Evolutionary conservation across 257 asterid genomes (phyloP).

Genomic region (Parsonsia alboflavescens): DNA sequence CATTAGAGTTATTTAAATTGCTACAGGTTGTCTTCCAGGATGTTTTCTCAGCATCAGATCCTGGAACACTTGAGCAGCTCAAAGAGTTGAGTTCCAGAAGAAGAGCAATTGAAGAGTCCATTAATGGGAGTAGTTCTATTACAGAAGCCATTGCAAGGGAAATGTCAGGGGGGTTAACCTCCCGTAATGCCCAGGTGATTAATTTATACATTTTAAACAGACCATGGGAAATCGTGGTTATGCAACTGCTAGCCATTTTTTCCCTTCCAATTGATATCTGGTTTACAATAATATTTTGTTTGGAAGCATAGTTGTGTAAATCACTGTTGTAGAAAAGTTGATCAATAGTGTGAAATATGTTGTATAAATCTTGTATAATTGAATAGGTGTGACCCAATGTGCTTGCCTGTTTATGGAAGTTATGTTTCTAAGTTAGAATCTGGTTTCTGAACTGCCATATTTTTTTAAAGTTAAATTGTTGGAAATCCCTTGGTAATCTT

Average conservation of each 20-base stretch:
- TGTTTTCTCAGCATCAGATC: constrained; percentile 33
- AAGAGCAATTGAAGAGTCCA: constrained; percentile 48
- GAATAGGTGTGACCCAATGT: background rate
- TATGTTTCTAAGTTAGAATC: background rate
- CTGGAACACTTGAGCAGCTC: constrained; percentile 53
- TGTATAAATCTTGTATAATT: background rate
- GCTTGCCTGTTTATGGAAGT: background rate
- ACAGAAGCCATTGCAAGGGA: constrained; percentile 69
- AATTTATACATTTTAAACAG: background rate
- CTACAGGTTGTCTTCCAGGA: constrained; percentile 40
- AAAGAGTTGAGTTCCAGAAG: constrained; percentile 64
- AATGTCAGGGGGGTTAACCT: constrained; percentile 72
- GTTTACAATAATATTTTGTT: background rate
- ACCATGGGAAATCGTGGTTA: background rate
- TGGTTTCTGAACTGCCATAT: background rate
- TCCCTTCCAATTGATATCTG: background rate
- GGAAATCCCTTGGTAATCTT: background rate
- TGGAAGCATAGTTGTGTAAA: background rate
- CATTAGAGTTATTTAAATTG: background rate
- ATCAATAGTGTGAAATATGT: background rate
- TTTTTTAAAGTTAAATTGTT: background rate
- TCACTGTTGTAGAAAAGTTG: background rate
- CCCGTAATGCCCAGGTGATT: constrained; percentile 49
- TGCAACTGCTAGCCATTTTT: background rate
- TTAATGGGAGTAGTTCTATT: constrained; percentile 34